These are phyloP conservation scores for Vitis labrusca DNA, from an alignment of 164 flowering plant genomes.

Conservation along the genomic window DNA sequence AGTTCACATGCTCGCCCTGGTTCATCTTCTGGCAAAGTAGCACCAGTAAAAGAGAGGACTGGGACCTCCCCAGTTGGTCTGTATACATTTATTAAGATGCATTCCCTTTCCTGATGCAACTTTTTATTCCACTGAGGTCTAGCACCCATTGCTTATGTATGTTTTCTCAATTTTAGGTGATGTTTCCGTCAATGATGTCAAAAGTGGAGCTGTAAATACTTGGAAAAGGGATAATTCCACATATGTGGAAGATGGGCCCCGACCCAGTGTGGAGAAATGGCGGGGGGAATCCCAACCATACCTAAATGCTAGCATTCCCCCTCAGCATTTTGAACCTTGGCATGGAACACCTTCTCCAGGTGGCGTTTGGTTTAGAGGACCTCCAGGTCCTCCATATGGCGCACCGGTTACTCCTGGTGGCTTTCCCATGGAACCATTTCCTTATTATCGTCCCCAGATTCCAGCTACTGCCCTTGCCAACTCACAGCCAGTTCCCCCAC, in stretches of 20 bases:
- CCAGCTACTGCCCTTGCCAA: conserved; percentile 55
- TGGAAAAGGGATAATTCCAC: conserved; percentile 59
- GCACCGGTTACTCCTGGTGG: conserved; percentile 64
- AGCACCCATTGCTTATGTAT: background rate
- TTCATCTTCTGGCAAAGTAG: conserved; percentile 52
- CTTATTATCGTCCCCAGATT: conserved; percentile 71
- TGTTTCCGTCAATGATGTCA: conserved; percentile 32
- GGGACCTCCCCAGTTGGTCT: conserved; percentile 44
- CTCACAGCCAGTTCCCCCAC: conserved; percentile 59
- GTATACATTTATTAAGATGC: conserved; percentile 14
- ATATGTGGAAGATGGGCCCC: conserved; percentile 44
- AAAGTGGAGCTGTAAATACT: conserved; percentile 34
- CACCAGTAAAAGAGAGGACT: conserved; percentile 29
- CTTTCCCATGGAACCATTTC: conserved; percentile 78
- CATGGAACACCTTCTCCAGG: conserved; percentile 67
- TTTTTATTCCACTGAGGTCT: background rate
- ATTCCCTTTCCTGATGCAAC: background rate
- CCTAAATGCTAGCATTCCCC: conserved; percentile 47
- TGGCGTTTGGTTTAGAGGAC: conserved; percentile 88
- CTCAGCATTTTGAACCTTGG: conserved; percentile 76
- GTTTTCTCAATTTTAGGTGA: conserved; percentile 39
- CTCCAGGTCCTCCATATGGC: conserved; percentile 76
- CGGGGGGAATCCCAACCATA: conserved; percentile 60
- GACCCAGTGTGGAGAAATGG: conserved; percentile 69
- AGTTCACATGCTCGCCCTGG: conserved; percentile 56